Base-by-base conservation (phyloP, 2,329 filamentous ascomycete species). In the Cephalotrichum gorgonifer region DNA sequence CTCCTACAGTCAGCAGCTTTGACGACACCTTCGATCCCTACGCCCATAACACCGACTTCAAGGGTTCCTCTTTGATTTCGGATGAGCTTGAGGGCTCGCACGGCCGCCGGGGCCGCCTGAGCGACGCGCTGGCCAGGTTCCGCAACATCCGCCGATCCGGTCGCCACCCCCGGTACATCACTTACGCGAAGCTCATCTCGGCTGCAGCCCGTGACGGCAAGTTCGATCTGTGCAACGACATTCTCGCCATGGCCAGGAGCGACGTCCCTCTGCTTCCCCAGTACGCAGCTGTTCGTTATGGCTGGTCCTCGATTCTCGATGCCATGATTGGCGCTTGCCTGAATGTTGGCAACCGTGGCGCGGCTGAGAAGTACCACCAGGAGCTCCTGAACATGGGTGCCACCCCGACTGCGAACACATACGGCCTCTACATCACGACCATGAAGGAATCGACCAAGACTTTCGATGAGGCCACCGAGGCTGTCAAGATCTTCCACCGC, bases 341-440 rank as follows among this genome's bases (percentile, higher is more conserved):
- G 50, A 88, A 81, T 39, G 75, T 88, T 43, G 88, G 89, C 53
- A 85, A 91, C 62, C 87, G 91, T 50, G 76, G 78, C 51, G 72
- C 88, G 52, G 93, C 93, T 52, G 83, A 85, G 63, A 83, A 88
- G 58, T 96, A 86, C 66, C 93, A 97, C 63, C 85, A 93, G 65
- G 88, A 98, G 64, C 76, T 98, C 56, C 75, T 95, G 44, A 83
- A 88, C 52, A 93, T 97, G 74, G 91, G 91, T 44, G 83, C 86
- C 52, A 85, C 90, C 9, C 93, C 93, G 15, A 95, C 91, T 2
- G 93, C 93, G 41, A 98, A 98, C 73, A 98, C 93, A 1, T 98
- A 94, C 58, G 93, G 93, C 52, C 79, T 98, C 17, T 98, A 97
- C 75, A 98, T 98, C 68, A 97, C 94, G n/a, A 97, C 91, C 2